These are phyloP conservation scores for Trichoderma parareesei DNA, from an alignment of 495 filamentous ascomycete species.

Conservation along the genomic window DNA sequence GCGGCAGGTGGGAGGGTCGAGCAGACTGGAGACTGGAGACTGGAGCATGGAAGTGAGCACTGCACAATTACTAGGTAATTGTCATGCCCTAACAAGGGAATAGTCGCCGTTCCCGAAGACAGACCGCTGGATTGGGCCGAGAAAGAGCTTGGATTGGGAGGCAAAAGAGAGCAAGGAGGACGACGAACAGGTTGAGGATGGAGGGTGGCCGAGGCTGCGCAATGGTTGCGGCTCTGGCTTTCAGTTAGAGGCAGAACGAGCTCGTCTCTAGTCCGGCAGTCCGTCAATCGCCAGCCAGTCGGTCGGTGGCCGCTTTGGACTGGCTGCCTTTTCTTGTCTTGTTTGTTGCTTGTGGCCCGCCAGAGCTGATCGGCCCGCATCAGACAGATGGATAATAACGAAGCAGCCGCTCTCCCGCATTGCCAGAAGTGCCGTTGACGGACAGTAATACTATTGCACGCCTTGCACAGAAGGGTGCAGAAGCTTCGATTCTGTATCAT, in stretches of 20 bases:
- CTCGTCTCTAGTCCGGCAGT: too few relatives aligned
- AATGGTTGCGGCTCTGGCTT: background rate
- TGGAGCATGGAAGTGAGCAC: too few relatives aligned
- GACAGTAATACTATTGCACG: too few relatives aligned
- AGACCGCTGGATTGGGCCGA: background rate
- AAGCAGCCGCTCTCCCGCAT: too few relatives aligned
- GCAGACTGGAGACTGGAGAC: background rate
- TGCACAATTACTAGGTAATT: background rate
- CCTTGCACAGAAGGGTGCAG: too few relatives aligned
- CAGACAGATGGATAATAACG: too few relatives aligned
- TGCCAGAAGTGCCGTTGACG: too few relatives aligned
- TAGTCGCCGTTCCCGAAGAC: slow-evolving; percentile 4
- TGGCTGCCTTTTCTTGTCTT: background rate
- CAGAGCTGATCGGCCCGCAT: background rate
- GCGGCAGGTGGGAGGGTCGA: slow-evolving; percentile 7
- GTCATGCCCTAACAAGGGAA: slow-evolving; percentile 7
- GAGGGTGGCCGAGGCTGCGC: background rate
- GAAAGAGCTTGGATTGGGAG: background rate
- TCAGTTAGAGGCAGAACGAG: too few relatives aligned
- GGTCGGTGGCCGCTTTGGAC: background rate
- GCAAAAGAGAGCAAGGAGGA: background rate
- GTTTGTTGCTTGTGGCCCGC: background rate
- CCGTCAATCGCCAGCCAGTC: too few relatives aligned
- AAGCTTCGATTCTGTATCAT: too few relatives aligned
- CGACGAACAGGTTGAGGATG: background rate